Base-by-base conservation (phyloP, 2,329 filamentous ascomycete genomes). In the Pyrenophora tritici-repentis region DNA sequence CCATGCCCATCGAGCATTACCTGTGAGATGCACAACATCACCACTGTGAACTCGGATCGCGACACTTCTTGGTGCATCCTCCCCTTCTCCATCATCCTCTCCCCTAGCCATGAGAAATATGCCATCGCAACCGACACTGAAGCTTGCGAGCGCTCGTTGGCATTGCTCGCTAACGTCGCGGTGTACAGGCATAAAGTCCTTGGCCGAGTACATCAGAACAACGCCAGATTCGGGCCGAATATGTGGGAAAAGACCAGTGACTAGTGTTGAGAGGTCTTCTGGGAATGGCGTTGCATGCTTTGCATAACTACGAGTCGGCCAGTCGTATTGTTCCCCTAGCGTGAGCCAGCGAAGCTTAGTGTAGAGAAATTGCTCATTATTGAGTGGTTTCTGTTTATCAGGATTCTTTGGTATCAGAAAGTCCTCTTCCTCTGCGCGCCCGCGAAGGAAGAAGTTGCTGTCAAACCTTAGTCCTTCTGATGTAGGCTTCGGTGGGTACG, bases 271-370 rank as follows among this genome's bases (percentile, higher is more conserved):
- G 31, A 96, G 80, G 66, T 97, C 91, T 8, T 72, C 50, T 0
- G 93, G 92, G 62, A 97, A 97, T 0, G 76, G 70, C 0, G 90
- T 91, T 1, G 89, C 86, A 16, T 75, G 65, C 20, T 80, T 76
- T 0, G 92, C 91, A 67, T 97, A 97, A 18, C 86, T 80, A 56
- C 95, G 91, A 54, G 86, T 86, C 0, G 91, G 94, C 94, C 93
- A 97, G 76, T 97, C 90, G 73, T 97, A 97, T 73, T 97, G 93
- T 0, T 91, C 93, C 40, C 93, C 94, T 4, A 99, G 83, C 0
- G 93, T 97, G 44, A 96, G 84, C 94, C 94, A 99, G 61, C 93
- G 90, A 18, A 97, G 83, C 58, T 89, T 92, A 57, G 87, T 88
- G 50, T 88, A 83, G 44, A 97, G 79, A 29, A 92, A 85, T 65